Evolutionary conservation across 2,329 filamentous ascomycete genomes (phyloP).

Genomic region (Aspergillus pseudotamarii): DNA sequence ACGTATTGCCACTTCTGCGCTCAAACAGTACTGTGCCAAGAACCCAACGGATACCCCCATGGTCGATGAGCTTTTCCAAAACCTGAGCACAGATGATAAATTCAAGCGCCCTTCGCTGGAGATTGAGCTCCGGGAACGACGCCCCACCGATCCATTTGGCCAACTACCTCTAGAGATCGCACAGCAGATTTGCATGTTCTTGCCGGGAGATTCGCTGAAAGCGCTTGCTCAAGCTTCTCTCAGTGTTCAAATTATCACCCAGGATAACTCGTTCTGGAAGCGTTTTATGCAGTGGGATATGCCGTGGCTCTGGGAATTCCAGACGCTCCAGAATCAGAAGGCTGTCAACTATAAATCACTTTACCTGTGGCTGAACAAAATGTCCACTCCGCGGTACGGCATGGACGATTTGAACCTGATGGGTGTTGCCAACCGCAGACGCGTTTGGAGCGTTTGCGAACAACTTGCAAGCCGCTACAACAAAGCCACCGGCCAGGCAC

Average conservation of each 20-base stretch:
- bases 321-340: slow-evolving; percentile 8
- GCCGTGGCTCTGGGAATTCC: slow-evolving; percentile 26
- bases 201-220: slow-evolving; percentile 21
- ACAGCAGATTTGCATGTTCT: slow-evolving; percentile 22
- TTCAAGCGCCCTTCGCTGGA: slow-evolving; percentile 10
- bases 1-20: not conserved
- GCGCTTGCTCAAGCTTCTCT: slow-evolving; percentile 20
- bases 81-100: slow-evolving; percentile 5
- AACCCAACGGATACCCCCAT: slow-evolving; percentile 19
- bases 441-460: slow-evolving; percentile 24
- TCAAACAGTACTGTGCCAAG: slow-evolving; percentile 20
- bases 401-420: slow-evolving; percentile 21
- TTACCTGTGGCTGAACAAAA: slow-evolving; percentile 20
- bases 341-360: slow-evolving; percentile 22
- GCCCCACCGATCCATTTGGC: slow-evolving; percentile 20
- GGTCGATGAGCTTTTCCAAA: slow-evolving; percentile 12
- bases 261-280: slow-evolving; percentile 26
- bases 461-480: slow-evolving; percentile 17
- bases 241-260: slow-evolving; percentile 20
- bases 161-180: slow-evolving; percentile 21
- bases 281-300: slow-evolving; percentile 21
- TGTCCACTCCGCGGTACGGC: slow-evolving; percentile 20
- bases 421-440: slow-evolving; percentile 22
- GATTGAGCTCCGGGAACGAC: slow-evolving; percentile 13
- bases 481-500: not conserved